Base-by-base conservation (phyloP, 495 filamentous ascomycete species). In the Podospora anserina region DNA sequence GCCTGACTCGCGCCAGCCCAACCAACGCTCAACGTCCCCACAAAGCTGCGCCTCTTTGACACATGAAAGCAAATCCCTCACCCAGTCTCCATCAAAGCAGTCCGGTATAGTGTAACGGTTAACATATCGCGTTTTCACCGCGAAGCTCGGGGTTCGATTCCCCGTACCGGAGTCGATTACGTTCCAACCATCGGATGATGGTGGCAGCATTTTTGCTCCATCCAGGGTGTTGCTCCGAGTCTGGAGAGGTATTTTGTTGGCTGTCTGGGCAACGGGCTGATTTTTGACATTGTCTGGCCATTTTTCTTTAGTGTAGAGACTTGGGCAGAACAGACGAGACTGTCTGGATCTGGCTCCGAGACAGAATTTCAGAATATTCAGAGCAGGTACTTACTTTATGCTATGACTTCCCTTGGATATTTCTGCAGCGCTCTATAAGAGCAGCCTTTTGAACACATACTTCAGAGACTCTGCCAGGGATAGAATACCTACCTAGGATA, bases 41-140 rank as follows among this genome's bases (percentile, higher is more conserved):
- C 39, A 49, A 49, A 49, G 39, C 39, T 49, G 39, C 39, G 39
- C 39, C 39, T 16, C 39, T 49, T 3, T 49, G 39, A 49, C 5
- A 49, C 39, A 6, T 49, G 0, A 39, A 11, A 5, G 34, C 34
- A 39, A 49, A 49, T 49, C 0, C 39, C 39, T 11, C 4, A 32
- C 3, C 0, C 0, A 13, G 39, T 16, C 13, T 49, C 2, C 39
- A 13, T 16, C 39, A 49, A 49, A 11, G 5, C 15, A 49, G 15
- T 80, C 79, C 79, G 79, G 67, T 80, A 80, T 82, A 77, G 79
- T 80, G 79, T 82, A 82, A 78, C 74, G 79, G 79, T 73, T 76
- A 81, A 82, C 78, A 81, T 82, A 79, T 78, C 77, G 78, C 79
- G 79, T 80, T 82, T 82, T 82, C 79, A 82, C 79, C 80, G 80